A percentile compares a stretch with the other conserved stretches of the same genome.
phyloP scores from a whole-genome alignment of 169 alveolate species.

The Plasmodium knowlesi region DNA sequence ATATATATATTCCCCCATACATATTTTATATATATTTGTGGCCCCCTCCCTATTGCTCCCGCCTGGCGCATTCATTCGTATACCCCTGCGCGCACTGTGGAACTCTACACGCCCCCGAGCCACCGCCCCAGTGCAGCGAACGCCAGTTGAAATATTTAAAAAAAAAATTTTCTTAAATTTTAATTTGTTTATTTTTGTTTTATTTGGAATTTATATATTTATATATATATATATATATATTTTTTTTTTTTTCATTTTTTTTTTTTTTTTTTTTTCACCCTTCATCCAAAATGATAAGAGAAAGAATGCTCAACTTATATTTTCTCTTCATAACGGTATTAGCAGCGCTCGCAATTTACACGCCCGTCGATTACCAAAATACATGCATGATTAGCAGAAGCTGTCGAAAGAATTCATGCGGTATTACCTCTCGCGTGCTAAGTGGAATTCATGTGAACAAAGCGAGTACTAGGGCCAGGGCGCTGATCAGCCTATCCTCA shows the following conservation, averaged over 20 bases:
- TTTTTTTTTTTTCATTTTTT: no score
- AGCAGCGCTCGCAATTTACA: constrained; percentile 16
- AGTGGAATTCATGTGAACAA: constrained; percentile 14
- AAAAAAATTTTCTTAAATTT: neutral
- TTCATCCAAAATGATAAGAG: constrained; percentile 30
- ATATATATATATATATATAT: neutral
- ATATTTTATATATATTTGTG: neutral
- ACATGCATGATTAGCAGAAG: constrained; percentile 71
- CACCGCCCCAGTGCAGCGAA: neutral
- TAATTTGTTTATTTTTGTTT: neutral
- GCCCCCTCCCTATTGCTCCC: neutral
- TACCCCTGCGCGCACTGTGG: neutral
- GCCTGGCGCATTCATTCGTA: neutral
- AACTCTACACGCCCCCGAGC: neutral
- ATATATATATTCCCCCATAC: neutral
- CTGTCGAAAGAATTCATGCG: constrained; percentile 36
- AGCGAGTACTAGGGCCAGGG: neutral
- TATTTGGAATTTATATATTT: neutral
- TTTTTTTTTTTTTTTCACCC: neutral
- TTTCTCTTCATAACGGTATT: constrained; percentile 26
- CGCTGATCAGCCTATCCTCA: neutral
- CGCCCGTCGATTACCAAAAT: constrained; percentile 8
- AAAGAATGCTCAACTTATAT: neutral
- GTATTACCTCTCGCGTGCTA: constrained; percentile 45
- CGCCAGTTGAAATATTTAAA: neutral